Base-by-base conservation (phyloP, 2,329 filamentous ascomycete species). In the Epicoccum nigrum region DNA sequence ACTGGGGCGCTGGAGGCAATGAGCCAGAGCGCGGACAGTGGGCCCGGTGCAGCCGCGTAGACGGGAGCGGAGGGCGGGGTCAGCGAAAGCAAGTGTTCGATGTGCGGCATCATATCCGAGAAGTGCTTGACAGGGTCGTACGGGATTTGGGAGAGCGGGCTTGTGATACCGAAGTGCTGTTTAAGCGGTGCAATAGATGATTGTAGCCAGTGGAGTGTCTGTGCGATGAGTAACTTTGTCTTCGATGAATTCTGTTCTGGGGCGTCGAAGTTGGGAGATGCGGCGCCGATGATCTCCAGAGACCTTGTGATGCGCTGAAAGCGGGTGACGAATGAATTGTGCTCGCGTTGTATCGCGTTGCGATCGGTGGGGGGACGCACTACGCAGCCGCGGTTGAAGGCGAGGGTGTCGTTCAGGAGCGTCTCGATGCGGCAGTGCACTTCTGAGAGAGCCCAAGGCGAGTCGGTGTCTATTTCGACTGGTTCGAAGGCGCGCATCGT, bases 1-100 rank as follows among this genome's bases (percentile, higher is more conserved):
- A 66, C 59, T 11, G 58, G 59, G 4, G 63, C 60, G 13, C 61
- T 60, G 1, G 56, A 54, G 11, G 59, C 54, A 9, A 71, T 59
- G 1, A 65, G 47, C 64, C 63, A 71, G 28, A 72, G 50, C 0
- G 58, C 67, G 11, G 62, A 51, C 3, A 66, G 42, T 6, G 68
- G 45, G 4, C 68, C 66, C 2, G 61, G 60, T 8, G 58, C 48
- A 1, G 62, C 61, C 1, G 64, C 60, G 49, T 70, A 72, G 2
- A 69, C 59, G 1, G 69, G 68, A 0, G 59, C 43, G 32, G 21
- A 31, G 30, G 42, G 7, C 34, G 28, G n/a, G 31, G 39, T 40
- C 30, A 39, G 42, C 12, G 41, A 41, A 16, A 55, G 46, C 4
- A 58, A 53, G 33, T 44, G 51, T 13, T 37, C 55, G 31, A 54